phyloP scores from a whole-genome alignment of 306 rosid species.

The Albizia julibrissin region DNA sequence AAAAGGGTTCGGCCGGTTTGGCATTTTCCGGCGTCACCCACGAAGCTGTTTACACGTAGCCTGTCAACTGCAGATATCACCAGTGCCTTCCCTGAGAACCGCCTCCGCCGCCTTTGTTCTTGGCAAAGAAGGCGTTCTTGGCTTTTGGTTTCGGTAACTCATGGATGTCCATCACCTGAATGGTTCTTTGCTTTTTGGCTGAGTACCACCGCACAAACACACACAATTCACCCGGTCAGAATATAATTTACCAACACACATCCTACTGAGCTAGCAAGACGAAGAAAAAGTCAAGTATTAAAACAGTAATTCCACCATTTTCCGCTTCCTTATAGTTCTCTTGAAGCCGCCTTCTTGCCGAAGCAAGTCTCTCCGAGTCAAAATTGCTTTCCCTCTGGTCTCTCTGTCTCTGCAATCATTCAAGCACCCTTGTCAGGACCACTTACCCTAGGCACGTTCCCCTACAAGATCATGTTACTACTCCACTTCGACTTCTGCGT shows the following conservation, averaged over 20 bases:
- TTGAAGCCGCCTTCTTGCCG: constrained; percentile 85
- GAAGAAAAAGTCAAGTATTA: neutral
- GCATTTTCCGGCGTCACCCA: constrained; percentile 13
- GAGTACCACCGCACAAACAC: constrained; percentile 35
- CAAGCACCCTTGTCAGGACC: constrained; percentile 27
- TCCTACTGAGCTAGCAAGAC: neutral
- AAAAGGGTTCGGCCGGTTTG: neutral
- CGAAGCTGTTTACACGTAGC: constrained; percentile 11
- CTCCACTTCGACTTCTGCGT: constrained; percentile 13
- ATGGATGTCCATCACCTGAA: constrained; percentile 92
- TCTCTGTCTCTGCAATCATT: constrained; percentile 64
- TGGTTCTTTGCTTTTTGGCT: constrained; percentile 88
- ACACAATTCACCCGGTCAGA: constrained; percentile 33
- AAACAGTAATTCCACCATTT: constrained; percentile 55
- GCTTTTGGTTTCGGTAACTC: constrained; percentile 69
- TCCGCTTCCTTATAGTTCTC: constrained; percentile 87
- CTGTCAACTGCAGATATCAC: constrained; percentile 40
- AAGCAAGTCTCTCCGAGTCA: constrained; percentile 62
- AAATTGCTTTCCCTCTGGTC: constrained; percentile 62
- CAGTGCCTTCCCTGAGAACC: constrained; percentile 72
- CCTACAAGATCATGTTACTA: neutral
- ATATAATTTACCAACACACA: neutral
- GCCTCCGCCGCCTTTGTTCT: constrained; percentile 60
- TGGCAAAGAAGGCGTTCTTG: constrained; percentile 72
- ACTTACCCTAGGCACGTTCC: neutral